Conservation (phyloP, 495 filamentous ascomycete genomes). For the Trypethelium eluteriae region DNA sequence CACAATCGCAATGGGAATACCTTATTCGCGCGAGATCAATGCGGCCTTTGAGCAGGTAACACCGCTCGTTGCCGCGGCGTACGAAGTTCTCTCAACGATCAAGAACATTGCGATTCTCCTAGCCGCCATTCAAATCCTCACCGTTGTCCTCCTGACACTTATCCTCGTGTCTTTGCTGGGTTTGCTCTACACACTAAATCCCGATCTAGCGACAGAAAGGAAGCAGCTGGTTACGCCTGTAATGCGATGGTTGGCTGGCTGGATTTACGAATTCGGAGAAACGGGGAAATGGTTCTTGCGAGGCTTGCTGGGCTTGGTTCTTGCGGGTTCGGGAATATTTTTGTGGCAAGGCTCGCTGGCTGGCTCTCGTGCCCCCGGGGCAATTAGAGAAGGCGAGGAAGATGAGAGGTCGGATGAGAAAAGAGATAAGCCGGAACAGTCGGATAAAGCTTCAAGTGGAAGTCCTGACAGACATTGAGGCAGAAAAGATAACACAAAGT, state of each 20-base stretch:
- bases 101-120: constrained; percentile 30
- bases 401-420: neutral
- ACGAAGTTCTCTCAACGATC: constrained; percentile 31
- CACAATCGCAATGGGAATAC: constrained; percentile 33
- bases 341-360: neutral
- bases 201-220: constrained; percentile 27
- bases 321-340: neutral
- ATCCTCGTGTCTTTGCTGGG: constrained; percentile 23
- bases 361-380: constrained; percentile 2
- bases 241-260: constrained; percentile 20
- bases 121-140: constrained; percentile 28
- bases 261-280: constrained; percentile 9
- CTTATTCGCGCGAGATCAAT: constrained; percentile 33
- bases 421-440: neutral
- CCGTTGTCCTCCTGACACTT: constrained; percentile 23
- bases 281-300: constrained; percentile 7
- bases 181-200: constrained; percentile 28
- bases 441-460: neutral
- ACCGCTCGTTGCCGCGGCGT: constrained; percentile 31
- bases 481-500: neutral
- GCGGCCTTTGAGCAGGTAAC: constrained; percentile 35
- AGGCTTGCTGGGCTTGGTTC: neutral
- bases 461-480: neutral
- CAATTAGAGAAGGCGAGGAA: neutral
- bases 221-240: constrained; percentile 27